Base-by-base conservation (phyloP, 1,284 basidiomycete genomes). In the Athelia psychrophila region DNA sequence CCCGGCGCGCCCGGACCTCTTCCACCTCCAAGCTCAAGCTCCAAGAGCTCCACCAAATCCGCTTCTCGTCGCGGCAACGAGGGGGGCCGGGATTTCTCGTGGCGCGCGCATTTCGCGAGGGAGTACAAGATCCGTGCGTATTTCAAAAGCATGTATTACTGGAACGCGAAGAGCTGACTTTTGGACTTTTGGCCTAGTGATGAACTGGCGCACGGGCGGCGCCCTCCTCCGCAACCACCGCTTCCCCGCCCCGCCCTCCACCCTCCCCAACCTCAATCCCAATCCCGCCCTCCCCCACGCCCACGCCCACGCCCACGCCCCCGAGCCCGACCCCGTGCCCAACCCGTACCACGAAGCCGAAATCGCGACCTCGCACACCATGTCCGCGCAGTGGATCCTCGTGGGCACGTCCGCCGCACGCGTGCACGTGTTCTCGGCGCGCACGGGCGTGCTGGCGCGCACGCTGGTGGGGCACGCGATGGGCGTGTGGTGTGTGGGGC, bases 401-500 rank as follows among this genome's bases (percentile, higher is more conserved):
- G 88, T 95, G 22, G 95, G 93, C 1, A 88, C 97, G 65, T 91
- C 93, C 13, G 96, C 91, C 66, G 82, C 83, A 59, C 86, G 87
- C 58, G 91, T 98, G 44, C 91, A 95, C 64, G 80, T 98, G 22
- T 98, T 96, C 70, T 88, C 86, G 59, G 86, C 90, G 1, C 75
- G 74, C 36, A 91, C 90, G 0, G 96, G 95, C 0, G 80, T 88
- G 4, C 83, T 91, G 48, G 78, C 80, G 24, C 80, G 87, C 44
- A 93, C 91, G 0, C 79, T 99, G 2, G 75, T 84, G 1, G 96
- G 95, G 0, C 95, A 98, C 69, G 86, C 89, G 18, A 76, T 80
- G 9, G 96, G 96, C 10, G 95, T 98, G 1, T 98, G 96, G 96
- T 89, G 91, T 15, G 81, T 98, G 10, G 84, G 88, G 48, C 77